Conservation (phyloP, 345 rosid species). For the Hibiscus tridactylites region DNA sequence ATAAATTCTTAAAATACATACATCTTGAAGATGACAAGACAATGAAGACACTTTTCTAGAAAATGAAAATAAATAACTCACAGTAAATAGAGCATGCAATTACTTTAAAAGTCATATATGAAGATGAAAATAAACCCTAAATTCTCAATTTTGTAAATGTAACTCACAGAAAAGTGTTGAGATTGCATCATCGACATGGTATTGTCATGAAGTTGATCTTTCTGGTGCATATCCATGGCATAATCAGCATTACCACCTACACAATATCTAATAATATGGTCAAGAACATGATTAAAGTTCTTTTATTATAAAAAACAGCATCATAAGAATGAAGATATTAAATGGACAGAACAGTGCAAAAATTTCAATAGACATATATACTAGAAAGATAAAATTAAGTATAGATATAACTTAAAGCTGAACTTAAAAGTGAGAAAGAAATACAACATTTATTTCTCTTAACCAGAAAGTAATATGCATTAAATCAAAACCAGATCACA, state of each 20-base stretch:
- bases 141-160: constrained; percentile 1
- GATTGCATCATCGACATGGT: constrained; percentile 94
- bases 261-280: constrained; percentile 27
- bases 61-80: background rate
- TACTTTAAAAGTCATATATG: background rate
- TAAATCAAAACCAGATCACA: background rate
- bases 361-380: background rate
- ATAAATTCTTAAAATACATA: constrained; percentile 1
- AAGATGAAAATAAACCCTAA: background rate
- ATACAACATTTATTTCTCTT: background rate
- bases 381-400: background rate
- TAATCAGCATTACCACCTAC: constrained; percentile 95
- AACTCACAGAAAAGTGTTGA: constrained; percentile 90
- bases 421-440: background rate
- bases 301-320: background rate
- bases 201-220: constrained; percentile 93
- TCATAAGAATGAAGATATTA: background rate
- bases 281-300: constrained; percentile 13
- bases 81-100: background rate
- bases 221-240: constrained; percentile 86
- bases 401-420: background rate
- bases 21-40: background rate
- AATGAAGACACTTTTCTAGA: background rate
- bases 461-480: background rate
- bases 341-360: background rate